These are phyloP conservation scores for Wickerhamomyces strasburgensis DNA, from an alignment of 805 yeast genomes.

Conservation along the genomic window DNA sequence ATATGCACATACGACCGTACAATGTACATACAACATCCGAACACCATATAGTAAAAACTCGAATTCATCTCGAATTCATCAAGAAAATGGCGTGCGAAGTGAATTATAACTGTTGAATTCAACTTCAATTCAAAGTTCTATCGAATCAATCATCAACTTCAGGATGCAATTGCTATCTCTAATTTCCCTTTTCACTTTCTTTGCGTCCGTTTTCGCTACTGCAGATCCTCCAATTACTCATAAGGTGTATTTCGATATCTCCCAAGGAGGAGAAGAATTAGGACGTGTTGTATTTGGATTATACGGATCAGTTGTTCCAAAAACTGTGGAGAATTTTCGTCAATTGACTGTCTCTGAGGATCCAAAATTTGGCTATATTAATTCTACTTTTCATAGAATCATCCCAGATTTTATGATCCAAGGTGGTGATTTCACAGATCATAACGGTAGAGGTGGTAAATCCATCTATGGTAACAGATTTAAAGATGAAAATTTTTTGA, in stretches of 20 bases:
- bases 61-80: background rate
- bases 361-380: constrained; percentile 55
- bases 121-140: background rate
- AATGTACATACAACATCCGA: background rate
- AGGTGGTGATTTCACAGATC: constrained; percentile 75
- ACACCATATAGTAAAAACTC: constrained; percentile 1
- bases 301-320: constrained; percentile 81
- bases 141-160: background rate
- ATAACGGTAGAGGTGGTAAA: constrained; percentile 69
- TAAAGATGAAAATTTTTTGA: constrained; percentile 61
- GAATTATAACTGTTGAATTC: background rate
- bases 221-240: constrained; percentile 48
- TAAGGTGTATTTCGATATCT: constrained; percentile 80
- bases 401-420: constrained; percentile 71
- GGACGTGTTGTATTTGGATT: constrained; percentile 87
- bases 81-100: background rate
- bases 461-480: constrained; percentile 67
- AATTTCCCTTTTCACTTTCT: constrained; percentile 13
- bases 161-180: constrained; percentile 3
- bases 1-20: too few species aligned
- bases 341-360: constrained; percentile 75
- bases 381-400: constrained; percentile 67
- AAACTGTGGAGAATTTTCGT: constrained; percentile 85
- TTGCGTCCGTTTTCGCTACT: constrained; percentile 17
- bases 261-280: constrained; percentile 68